Base-by-base conservation (phyloP, 768 basidiomycete species). In the Lactarius trivialis region DNA sequence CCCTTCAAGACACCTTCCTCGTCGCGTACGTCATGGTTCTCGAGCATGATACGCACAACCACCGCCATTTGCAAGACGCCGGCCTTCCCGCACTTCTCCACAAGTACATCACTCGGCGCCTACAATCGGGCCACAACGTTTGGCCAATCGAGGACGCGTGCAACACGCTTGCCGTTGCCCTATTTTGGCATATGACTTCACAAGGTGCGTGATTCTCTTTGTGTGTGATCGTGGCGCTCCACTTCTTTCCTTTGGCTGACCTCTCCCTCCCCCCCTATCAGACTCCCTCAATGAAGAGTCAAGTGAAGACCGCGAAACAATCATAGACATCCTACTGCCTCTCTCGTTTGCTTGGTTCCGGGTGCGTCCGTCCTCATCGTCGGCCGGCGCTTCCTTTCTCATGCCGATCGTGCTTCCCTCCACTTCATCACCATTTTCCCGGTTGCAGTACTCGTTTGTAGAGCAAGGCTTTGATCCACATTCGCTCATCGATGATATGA, bases 141-240 rank as follows among this genome's bases (percentile, higher is more conserved):
- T 66, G 65, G 67, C 65, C 67, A 12, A 28, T 32, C 14, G 65
- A 53, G 41, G 60, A 66, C 48, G 39, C 45, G 51, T 63, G 50
- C 49, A 63, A 63, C 19, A 26, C 61, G 9, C 61, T 67, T 34
- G 67, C 52, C 32, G 65, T 66, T 17, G 61, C 67, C 5, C 52
- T 67, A n/a, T 63, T 66, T 43, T 67, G 67, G 65, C 65, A 67
- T 49, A 52, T 57, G 65, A 65, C 59, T 56, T 56, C 61, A 53
- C 65, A 63, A 51, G 65, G 65, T 65, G 45, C 24, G 64, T 65
- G 39, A 48, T 24, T 24, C 21, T 45, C 21, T 48, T n/a, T 48
- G 43, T 45, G 43, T 33, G 19, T 12, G n/a, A 14, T n/a, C 14
- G 17, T 4, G 60, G 60, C 32, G 32, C 55, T 50, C 55, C 32